phyloP scores from a whole-genome alignment of 139 green algal genomes.

The Chlorella ohadii region DNA sequence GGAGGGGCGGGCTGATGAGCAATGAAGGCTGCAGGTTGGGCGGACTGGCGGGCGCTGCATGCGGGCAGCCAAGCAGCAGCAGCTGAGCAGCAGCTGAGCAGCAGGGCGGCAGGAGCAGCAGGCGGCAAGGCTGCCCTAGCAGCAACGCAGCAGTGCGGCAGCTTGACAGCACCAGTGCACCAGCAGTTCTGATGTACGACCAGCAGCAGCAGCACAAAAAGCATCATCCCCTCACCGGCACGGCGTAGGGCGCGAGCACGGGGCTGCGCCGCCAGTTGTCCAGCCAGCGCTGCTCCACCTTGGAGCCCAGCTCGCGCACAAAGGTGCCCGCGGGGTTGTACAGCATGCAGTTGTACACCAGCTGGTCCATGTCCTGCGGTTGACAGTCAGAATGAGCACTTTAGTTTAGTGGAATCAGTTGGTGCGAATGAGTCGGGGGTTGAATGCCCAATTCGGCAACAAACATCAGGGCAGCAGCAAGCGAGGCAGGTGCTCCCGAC shows the following conservation, averaged over 20 bases:
- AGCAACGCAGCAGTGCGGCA: not conserved
- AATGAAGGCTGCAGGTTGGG: too few relatives aligned
- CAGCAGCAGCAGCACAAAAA: too few relatives aligned
- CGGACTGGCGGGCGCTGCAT: too few relatives aligned
- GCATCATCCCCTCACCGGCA: not conserved
- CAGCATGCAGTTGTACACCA: conserved; percentile 47
- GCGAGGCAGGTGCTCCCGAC: too few relatives aligned
- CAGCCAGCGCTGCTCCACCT: conserved; percentile 27
- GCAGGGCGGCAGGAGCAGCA: not conserved
- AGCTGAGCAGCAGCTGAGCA: too few relatives aligned
- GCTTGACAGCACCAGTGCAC: too few relatives aligned
- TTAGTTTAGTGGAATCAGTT: not conserved
- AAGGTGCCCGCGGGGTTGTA: conserved; percentile 35
- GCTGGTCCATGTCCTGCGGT: conserved; percentile 43
- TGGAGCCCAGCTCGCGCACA: conserved; percentile 8
- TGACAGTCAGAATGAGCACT: not conserved
- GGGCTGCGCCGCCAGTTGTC: conserved; percentile 36
- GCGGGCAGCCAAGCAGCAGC: not conserved
- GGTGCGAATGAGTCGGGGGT: too few relatives aligned
- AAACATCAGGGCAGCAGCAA: too few relatives aligned
- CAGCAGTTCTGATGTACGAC: too few relatives aligned
- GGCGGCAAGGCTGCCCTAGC: too few relatives aligned
- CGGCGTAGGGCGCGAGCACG: not conserved
- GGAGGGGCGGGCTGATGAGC: not conserved
- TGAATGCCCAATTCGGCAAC: too few relatives aligned